Evolutionary conservation across 257 asterid species (phyloP).

Genomic region (Salvia miltiorrhiza): DNA sequence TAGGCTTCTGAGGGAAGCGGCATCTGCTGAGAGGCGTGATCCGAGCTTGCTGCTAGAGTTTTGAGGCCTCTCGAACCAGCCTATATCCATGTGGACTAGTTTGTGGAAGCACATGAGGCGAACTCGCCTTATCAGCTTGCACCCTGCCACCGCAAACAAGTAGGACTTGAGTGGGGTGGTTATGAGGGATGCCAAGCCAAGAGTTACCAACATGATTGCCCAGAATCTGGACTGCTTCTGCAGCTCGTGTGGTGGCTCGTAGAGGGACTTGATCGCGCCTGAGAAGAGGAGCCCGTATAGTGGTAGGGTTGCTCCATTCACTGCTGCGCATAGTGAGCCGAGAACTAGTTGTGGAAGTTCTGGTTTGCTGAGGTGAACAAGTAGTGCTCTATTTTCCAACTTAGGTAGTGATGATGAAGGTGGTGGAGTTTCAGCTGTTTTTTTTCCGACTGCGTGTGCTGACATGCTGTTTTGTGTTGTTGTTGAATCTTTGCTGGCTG

Average conservation of each 20-base stretch:
- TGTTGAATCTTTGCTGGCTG: conserved; percentile 5
- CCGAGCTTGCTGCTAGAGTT: conserved; percentile 38
- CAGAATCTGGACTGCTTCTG: conserved; percentile 41
- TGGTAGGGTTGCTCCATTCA: conserved; percentile 47
- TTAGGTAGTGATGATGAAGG: not conserved
- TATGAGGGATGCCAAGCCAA: conserved; percentile 37
- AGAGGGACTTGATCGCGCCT: conserved; percentile 36
- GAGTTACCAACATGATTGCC: conserved; percentile 47
- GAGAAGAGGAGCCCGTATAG: conserved; percentile 45
- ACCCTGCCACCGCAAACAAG: conserved; percentile 53
- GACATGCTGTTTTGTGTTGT: conserved; percentile 26
- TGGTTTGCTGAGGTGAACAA: conserved; percentile 45
- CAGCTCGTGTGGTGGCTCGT: conserved; percentile 46
- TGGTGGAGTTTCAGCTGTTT: too few relatives aligned
- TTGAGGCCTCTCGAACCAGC: conserved; percentile 56
- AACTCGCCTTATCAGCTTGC: conserved; percentile 48
- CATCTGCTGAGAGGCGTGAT: conserved; percentile 43
- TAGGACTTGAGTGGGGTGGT: conserved; percentile 51
- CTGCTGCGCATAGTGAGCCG: conserved; percentile 55
- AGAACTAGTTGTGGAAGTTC: conserved; percentile 39
- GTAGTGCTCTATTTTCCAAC: conserved; percentile 1
- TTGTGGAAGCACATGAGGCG: conserved; percentile 62
- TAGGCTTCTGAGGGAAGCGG: conserved; percentile 40
- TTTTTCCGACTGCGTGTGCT: not conserved
- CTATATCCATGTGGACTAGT: conserved; percentile 55